phyloP scores from a whole-genome alignment of 1,284 basidiomycete species.

The Meripilus lineatus region DNA sequence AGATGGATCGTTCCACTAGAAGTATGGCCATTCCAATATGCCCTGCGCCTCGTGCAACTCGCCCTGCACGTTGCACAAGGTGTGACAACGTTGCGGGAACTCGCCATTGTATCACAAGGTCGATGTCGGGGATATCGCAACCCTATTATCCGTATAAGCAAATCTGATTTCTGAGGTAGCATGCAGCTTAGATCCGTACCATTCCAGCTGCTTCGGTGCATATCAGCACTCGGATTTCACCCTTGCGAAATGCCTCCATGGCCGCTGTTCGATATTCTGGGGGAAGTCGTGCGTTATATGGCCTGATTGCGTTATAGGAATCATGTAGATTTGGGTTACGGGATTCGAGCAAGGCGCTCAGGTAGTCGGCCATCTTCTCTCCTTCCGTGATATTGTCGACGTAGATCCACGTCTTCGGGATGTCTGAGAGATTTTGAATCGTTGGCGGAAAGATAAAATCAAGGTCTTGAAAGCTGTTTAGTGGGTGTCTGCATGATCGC shows the following conservation, averaged over 20 bases:
- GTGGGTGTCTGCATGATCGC: constrained; percentile 31
- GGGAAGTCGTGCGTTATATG: constrained; percentile 17
- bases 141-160: neutral
- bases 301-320: constrained; percentile 7
- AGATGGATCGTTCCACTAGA: neutral
- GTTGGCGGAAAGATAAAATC: constrained; percentile 30
- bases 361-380: constrained; percentile 17
- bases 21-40: neutral
- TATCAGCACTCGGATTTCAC: constrained; percentile 15
- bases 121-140: neutral
- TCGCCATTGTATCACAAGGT: neutral
- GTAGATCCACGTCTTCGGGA: constrained; percentile 20
- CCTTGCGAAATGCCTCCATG: constrained; percentile 14
- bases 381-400: constrained; percentile 16
- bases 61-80: neutral
- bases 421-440: constrained; percentile 2
- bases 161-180: constrained; percentile 17
- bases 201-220: constrained; percentile 30
- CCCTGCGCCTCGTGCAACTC: neutral
- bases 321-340: constrained; percentile 2
- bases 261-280: too few relatives aligned
- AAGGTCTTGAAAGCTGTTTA: constrained; percentile 32
- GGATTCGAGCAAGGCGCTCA: constrained; percentile 4
- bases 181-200: constrained; percentile 20
- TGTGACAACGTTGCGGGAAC: neutral